Percentiles rank a stretch among this genome's conserved stretches.
Evolutionary conservation across 768 basidiomycete species (phyloP).

Genomic region (Tephrocybe sp.): DNA sequence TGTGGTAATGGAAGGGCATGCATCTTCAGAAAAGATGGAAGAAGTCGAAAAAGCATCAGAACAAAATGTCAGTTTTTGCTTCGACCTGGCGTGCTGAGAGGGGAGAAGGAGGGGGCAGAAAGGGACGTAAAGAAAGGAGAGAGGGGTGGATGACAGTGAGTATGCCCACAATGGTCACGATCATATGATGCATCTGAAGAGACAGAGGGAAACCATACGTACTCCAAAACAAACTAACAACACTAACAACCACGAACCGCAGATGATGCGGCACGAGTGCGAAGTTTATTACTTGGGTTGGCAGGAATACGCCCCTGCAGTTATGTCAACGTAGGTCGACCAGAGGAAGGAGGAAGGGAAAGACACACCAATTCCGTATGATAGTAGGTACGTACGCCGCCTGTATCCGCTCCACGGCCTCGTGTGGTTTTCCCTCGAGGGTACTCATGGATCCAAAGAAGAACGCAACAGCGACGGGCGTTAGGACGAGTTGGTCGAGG

Average conservation of each 20-base stretch:
- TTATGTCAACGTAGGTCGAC: not conserved
- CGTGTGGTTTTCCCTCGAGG: constrained; percentile 69
- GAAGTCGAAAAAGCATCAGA: too few species aligned
- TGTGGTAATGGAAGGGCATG: too few species aligned
- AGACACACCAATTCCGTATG: constrained; percentile 70
- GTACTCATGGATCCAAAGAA: constrained; percentile 76
- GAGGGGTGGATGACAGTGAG: too few species aligned
- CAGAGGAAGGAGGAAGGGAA: not conserved
- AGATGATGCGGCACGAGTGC: constrained; percentile 73
- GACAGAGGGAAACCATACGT: too few species aligned
- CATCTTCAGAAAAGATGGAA: too few species aligned
- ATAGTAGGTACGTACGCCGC: constrained; percentile 73
- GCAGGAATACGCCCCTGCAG: constrained; percentile 68
- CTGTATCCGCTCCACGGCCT: constrained; percentile 46
- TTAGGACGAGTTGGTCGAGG: constrained; percentile 78
- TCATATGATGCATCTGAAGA: too few species aligned
- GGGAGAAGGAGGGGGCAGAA: too few species aligned
- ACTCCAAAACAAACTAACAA: constrained; percentile 87
- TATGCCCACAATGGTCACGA: too few species aligned
- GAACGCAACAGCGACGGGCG: constrained; percentile 60
- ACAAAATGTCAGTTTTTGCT: too few species aligned
- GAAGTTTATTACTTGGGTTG: constrained; percentile 81
- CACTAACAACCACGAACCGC: constrained; percentile 71
- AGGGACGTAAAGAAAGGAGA: too few species aligned
- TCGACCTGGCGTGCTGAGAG: too few species aligned